Evolutionary conservation across 352 stramenopile genomes (phyloP).

Genomic region (Thalassiosira mediterranea): DNA sequence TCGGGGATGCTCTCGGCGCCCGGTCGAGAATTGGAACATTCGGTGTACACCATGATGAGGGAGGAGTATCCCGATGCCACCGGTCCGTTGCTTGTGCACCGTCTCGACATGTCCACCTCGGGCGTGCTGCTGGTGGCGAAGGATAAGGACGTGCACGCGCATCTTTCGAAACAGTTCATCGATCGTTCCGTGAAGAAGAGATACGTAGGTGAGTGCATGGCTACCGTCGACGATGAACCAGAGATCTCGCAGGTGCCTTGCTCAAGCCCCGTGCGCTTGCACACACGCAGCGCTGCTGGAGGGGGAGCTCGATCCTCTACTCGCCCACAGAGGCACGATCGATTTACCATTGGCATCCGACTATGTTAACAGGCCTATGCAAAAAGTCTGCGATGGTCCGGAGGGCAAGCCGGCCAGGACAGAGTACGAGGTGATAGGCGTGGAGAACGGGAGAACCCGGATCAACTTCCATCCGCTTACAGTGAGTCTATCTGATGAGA

Average conservation of each 20-base stretch:
- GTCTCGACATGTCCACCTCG: conserved; percentile 75
- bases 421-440: conserved; percentile 18
- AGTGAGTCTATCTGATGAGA: too few species aligned
- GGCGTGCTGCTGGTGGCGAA: conserved; percentile 61
- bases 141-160: conserved; percentile 15
- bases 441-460: conserved; percentile 2
- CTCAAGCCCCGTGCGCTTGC: too few species aligned
- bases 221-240: too few species aligned
- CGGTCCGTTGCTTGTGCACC: conserved; percentile 60
- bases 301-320: too few species aligned
- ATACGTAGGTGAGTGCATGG: too few species aligned
- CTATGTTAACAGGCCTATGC: conserved; percentile 29
- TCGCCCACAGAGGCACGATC: conserved; percentile 9
- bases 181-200: conserved; percentile 26
- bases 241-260: too few species aligned
- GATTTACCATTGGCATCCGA: conserved; percentile 26
- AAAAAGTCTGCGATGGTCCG: conserved; percentile 18
- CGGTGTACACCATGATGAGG: conserved; percentile 15
- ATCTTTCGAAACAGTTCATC: conserved; percentile 26
- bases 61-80: conserved; percentile 17
- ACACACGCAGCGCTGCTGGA: conserved; percentile 32
- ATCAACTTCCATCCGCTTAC: conserved; percentile 36
- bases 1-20: conserved; percentile 55
- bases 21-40: conserved; percentile 13
- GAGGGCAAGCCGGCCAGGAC: conserved; percentile 30